phyloP scores from a whole-genome alignment of 139 green algal genomes.

The Nannochloris sp. region DNA sequence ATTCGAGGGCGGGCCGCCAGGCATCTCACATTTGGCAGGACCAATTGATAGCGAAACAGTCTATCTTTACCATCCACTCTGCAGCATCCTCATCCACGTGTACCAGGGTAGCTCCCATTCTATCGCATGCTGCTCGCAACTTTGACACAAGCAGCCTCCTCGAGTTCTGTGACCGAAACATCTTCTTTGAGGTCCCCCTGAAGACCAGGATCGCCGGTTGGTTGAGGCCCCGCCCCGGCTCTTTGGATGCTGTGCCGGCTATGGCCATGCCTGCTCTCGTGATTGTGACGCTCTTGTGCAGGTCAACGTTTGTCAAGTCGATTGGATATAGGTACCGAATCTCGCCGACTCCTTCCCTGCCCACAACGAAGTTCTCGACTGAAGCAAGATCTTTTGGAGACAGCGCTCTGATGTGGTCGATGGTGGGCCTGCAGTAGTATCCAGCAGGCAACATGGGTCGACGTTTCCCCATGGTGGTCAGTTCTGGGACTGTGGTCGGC shows the following conservation, averaged over 20 bases:
- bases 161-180: background rate
- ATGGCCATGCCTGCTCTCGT: slow-evolving; percentile 18
- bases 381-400: slow-evolving; percentile 16
- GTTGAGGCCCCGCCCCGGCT: background rate
- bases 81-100: background rate
- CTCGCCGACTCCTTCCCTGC: slow-evolving; percentile 21
- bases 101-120: background rate
- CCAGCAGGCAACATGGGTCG: background rate
- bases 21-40: too few species aligned
- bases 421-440: background rate
- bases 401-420: background rate
- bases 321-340: slow-evolving; percentile 32
- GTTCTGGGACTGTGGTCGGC: background rate
- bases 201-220: background rate
- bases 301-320: slow-evolving; percentile 14
- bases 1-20: too few species aligned
- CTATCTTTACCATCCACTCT: slow-evolving; percentile 1
- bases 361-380: slow-evolving; percentile 22
- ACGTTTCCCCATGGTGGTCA: background rate
- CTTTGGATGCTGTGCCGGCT: background rate
- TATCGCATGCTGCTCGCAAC: background rate
- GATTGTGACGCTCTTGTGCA: slow-evolving; percentile 20
- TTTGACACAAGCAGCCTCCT: background rate
- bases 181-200: background rate
- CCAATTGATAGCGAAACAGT: background rate